Percentiles rank a stretch among this genome's conserved stretches.
These are phyloP conservation scores for Fusarium humuli DNA, from an alignment of 2,329 filamentous ascomycete genomes.

Conservation along the genomic window DNA sequence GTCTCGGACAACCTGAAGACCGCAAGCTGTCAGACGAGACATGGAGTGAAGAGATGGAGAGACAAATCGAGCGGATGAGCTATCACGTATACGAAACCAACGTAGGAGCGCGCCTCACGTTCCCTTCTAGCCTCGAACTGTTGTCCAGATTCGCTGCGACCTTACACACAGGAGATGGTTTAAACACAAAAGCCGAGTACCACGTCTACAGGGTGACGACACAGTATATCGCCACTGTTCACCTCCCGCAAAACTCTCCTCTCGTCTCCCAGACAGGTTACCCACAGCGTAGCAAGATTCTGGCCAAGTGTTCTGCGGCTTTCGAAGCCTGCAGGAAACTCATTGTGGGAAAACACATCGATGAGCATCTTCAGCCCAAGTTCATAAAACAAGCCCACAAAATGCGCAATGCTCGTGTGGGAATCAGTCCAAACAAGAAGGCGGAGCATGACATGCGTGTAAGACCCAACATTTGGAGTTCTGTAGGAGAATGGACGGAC, in stretches of 20 bases:
- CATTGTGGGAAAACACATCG: constrained; percentile 72
- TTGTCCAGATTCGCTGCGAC: constrained; percentile 80
- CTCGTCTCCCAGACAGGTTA: constrained; percentile 74
- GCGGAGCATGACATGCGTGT: constrained; percentile 79
- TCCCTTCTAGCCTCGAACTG: constrained; percentile 76
- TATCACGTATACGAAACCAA: constrained; percentile 69
- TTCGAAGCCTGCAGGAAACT: constrained; percentile 84
- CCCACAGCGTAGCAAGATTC: constrained; percentile 74
- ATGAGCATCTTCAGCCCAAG: constrained; percentile 79
- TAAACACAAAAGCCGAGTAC: constrained; percentile 65
- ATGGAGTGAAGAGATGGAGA: constrained; percentile 27
- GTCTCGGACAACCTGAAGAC: constrained; percentile 78
- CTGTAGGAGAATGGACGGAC: constrained; percentile 51
- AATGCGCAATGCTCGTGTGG: constrained; percentile 89
- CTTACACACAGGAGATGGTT: constrained; percentile 53
- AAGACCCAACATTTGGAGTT: constrained; percentile 81
- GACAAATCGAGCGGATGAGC: constrained; percentile 37
- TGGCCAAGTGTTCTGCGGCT: constrained; percentile 89
- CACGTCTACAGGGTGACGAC: constrained; percentile 66
- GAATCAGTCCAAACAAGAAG: constrained; percentile 81
- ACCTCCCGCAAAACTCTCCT: constrained; percentile 80
- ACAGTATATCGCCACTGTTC: constrained; percentile 80
- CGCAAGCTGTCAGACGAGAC: constrained; percentile 60
- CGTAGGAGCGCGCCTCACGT: constrained; percentile 81
- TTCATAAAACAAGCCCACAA: constrained; percentile 77